Evolutionary conservation across 2,329 filamentous ascomycete genomes (phyloP).

Genomic region (Ciborinia camelliae): DNA sequence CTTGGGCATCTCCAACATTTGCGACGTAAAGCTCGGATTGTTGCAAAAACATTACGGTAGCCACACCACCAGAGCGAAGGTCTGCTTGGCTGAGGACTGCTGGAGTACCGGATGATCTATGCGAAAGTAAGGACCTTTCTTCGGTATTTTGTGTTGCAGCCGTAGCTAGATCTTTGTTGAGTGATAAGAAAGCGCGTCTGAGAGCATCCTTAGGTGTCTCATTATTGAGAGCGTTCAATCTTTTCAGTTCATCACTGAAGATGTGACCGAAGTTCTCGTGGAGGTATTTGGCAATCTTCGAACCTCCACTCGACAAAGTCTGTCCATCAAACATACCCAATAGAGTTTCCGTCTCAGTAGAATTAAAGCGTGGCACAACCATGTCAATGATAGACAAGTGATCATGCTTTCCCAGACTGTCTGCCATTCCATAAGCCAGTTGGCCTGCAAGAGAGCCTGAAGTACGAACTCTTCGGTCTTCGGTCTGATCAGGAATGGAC

Average conservation of each 20-base stretch:
- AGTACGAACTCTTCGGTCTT: slow-evolving; percentile 93
- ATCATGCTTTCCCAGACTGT: slow-evolving; percentile 88
- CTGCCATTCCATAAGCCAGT: slow-evolving; percentile 95
- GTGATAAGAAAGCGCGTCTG: slow-evolving; percentile 75
- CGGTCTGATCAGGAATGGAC: slow-evolving; percentile 89
- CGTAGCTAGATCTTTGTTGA: slow-evolving; percentile 93
- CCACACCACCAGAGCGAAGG: slow-evolving; percentile 83
- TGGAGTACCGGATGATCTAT: slow-evolving; percentile 68
- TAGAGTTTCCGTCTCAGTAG: slow-evolving; percentile 83
- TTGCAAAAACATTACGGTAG: slow-evolving; percentile 85
- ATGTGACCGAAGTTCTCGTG: slow-evolving; percentile 92
- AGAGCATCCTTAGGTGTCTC: slow-evolving; percentile 83
- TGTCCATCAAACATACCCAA: slow-evolving; percentile 97
- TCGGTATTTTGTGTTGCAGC: slow-evolving; percentile 78
- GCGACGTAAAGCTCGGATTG: slow-evolving; percentile 89
- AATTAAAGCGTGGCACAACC: slow-evolving; percentile 87
- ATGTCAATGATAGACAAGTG: slow-evolving; percentile 95
- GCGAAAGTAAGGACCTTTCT: slow-evolving; percentile 62
- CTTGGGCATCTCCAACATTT: slow-evolving; percentile 93
- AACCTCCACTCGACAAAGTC: slow-evolving; percentile 81
- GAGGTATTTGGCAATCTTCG: slow-evolving; percentile 92
- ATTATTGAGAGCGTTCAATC: slow-evolving; percentile 59
- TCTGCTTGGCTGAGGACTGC: slow-evolving; percentile 86
- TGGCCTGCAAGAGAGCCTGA: slow-evolving; percentile 90
- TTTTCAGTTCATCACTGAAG: slow-evolving; percentile 78